Conservation (phyloP, 2,329 filamentous ascomycete species). For the Nothophoma quercina region DNA sequence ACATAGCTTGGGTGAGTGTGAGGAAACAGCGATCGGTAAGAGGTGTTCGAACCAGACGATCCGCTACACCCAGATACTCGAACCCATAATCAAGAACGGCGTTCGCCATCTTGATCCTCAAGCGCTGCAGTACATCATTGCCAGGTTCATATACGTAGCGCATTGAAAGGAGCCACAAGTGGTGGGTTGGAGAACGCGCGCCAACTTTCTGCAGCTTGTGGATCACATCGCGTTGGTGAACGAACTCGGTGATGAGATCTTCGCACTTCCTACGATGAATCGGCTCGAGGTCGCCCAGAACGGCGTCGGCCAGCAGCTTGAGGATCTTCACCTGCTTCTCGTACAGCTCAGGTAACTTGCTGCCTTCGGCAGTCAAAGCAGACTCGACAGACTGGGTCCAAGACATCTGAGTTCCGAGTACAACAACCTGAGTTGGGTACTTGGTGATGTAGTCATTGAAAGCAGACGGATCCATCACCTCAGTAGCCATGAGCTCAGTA, state of each 20-base stretch:
- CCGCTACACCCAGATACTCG: slow-evolving; percentile 95
- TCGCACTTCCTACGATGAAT: slow-evolving; percentile 96
- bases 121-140: slow-evolving; percentile 80
- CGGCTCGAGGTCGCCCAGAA: slow-evolving; percentile 86
- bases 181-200: slow-evolving; percentile 79
- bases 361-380: slow-evolving; percentile 75
- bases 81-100: slow-evolving; percentile 95
- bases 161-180: slow-evolving; percentile 96
- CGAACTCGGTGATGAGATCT: slow-evolving; percentile 97
- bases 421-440: slow-evolving; percentile 93
- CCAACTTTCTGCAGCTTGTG: slow-evolving; percentile 81
- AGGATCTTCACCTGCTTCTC: slow-evolving; percentile 86
- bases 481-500: slow-evolving; percentile 75
- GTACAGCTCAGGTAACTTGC: slow-evolving; percentile 73
- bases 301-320: slow-evolving; percentile 83
- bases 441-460: slow-evolving; percentile 82
- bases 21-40: slow-evolving; percentile 98
- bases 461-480: slow-evolving; percentile 71
- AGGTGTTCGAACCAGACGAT: slow-evolving; percentile 94
- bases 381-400: slow-evolving; percentile 91
- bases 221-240: slow-evolving; percentile 94
- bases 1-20: slow-evolving; percentile 93
- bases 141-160: slow-evolving; percentile 87
- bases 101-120: slow-evolving; percentile 96
- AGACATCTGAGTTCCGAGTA: slow-evolving; percentile 89